These are phyloP conservation scores for Lachancea quebecensis DNA, from an alignment of 805 yeast genomes.

Conservation along the genomic window DNA sequence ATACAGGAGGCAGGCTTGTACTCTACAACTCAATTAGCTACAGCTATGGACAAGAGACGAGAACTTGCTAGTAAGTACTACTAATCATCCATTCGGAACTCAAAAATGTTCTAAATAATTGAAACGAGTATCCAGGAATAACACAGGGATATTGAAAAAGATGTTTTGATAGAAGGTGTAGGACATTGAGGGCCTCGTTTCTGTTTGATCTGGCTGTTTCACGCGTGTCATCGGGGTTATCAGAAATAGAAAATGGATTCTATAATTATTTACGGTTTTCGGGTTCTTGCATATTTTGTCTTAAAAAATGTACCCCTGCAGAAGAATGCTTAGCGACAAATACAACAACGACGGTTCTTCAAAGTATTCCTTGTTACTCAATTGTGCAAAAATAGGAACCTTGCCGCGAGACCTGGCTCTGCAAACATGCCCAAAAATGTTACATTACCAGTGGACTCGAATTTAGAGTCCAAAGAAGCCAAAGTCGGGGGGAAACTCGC, in stretches of 20 bases:
- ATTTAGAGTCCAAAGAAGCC: conserved; percentile 8
- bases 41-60: conserved; percentile 28
- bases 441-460: conserved; percentile 5
- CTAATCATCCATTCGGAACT: background rate
- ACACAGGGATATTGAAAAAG: no score
- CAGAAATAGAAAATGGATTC: background rate
- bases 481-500: conserved; percentile 9
- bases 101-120: no score
- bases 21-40: conserved; percentile 16
- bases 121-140: no score
- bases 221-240: no score
- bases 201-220: background rate
- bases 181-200: background rate
- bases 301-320: background rate
- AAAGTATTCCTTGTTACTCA: no score
- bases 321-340: background rate
- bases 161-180: background rate
- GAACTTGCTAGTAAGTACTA: conserved; percentile 28
- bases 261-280: background rate
- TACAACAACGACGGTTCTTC: no score
- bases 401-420: background rate
- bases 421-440: conserved; percentile 3
- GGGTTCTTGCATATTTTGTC: background rate
- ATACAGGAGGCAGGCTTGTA: conserved; percentile 21
- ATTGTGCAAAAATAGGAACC: background rate